A percentile compares a stretch with the other conserved stretches of the same genome.
phyloP scores from a whole-genome alignment of 176 grass and related monocot species.

The Tuctoria greenei region DNA sequence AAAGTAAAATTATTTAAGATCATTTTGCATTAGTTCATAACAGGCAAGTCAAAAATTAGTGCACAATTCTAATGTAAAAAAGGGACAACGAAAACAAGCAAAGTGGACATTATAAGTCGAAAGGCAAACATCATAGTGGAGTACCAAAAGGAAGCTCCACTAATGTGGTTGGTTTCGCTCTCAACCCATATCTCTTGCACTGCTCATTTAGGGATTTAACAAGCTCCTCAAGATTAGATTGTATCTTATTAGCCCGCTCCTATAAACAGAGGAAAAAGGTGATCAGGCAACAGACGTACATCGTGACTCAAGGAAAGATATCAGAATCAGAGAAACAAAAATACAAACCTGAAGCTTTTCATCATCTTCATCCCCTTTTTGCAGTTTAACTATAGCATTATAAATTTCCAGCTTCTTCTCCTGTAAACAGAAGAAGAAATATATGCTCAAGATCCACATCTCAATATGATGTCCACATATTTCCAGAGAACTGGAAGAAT shows the following conservation, averaged over 20 bases:
- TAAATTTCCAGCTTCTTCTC: constrained; percentile 95
- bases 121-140: constrained; percentile 33
- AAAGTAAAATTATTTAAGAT: constrained; percentile 15
- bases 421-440: constrained; percentile 51
- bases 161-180: constrained; percentile 88
- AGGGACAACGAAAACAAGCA: constrained; percentile 11
- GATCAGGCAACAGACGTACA: constrained; percentile 21
- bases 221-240: constrained; percentile 79
- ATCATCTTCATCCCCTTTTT: constrained; percentile 71
- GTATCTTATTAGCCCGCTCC: constrained; percentile 78
- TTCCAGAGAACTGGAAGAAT: not conserved
- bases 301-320: constrained; percentile 10
- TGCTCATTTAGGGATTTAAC: constrained; percentile 87
- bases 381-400: constrained; percentile 79
- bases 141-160: constrained; percentile 98
- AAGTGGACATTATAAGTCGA: constrained; percentile 28
- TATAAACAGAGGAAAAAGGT: constrained; percentile 39
- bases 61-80: constrained; percentile 11
- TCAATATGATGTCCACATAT: constrained; percentile 1
- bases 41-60: constrained; percentile 13
- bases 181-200: constrained; percentile 90
- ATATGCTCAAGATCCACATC: constrained; percentile 19
- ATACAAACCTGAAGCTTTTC: constrained; percentile 68
- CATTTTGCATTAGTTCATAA: constrained; percentile 16
- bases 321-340: constrained; percentile 28